Percentiles rank a stretch among this genome's conserved stretches.
Evolutionary conservation across 768 basidiomycete species (phyloP).

Genomic region (Tricholoma bakamatsutake): DNA sequence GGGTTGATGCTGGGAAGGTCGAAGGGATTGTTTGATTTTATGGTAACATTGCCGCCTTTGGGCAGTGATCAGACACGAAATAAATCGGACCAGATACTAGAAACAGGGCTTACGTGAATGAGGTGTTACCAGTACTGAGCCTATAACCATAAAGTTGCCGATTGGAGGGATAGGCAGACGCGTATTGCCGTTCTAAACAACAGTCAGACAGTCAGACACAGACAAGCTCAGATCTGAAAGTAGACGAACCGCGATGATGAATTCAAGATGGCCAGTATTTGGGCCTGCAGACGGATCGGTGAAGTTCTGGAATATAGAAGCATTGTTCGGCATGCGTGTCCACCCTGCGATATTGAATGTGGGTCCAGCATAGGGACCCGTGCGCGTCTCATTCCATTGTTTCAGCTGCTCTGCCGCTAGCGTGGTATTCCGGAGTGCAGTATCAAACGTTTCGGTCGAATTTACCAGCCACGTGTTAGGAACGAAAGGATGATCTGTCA

Average conservation of each 20-base stretch:
- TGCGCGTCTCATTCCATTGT: constrained; percentile 16
- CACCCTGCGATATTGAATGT: constrained; percentile 18
- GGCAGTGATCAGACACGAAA: background rate
- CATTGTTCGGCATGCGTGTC: constrained; percentile 18
- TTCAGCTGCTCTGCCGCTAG: constrained; percentile 11
- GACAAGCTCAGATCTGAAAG: background rate
- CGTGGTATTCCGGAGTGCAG: constrained; percentile 15
- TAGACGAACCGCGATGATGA: constrained; percentile 22
- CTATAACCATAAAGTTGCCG: constrained; percentile 23
- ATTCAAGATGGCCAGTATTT: constrained; percentile 23
- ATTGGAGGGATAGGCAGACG: constrained; percentile 18
- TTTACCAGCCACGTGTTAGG: constrained; percentile 22
- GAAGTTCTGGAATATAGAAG: constrained; percentile 15
- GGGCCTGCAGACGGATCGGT: constrained; percentile 24
- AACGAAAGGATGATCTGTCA: constrained; percentile 26
- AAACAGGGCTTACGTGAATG: constrained; percentile 19
- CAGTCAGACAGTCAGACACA: background rate
- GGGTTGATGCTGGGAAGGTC: constrained; percentile 42
- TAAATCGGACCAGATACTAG: background rate
- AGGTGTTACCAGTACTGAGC: constrained; percentile 20
- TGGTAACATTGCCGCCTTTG: constrained; percentile 22
- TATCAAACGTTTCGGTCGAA: constrained; percentile 21
- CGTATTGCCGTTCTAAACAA: constrained; percentile 17
- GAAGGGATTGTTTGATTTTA: constrained; percentile 39
- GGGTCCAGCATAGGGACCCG: constrained; percentile 15